phyloP scores from a whole-genome alignment of 371 early-diverging fungal genomes.

The Apophysomyces trapeziformis region DNA sequence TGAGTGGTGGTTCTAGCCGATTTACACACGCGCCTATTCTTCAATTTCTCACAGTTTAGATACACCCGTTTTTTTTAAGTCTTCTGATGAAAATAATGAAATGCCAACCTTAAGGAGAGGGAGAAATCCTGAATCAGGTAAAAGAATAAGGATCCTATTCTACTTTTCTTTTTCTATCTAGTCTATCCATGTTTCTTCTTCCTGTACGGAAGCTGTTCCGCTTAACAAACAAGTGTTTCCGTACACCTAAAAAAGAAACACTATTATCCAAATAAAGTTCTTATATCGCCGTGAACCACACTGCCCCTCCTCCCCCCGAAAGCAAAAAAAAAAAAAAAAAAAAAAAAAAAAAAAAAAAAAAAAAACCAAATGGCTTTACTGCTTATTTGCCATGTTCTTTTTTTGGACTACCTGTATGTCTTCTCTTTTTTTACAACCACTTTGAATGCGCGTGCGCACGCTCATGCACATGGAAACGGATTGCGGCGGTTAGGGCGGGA shows the following conservation, averaged over 20 bases:
- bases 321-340: no score
- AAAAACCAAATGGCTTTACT: no score
- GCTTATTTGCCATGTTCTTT: not conserved
- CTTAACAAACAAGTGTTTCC: not conserved
- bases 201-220: not conserved
- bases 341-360: no score
- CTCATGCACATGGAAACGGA: not conserved
- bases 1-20: not conserved
- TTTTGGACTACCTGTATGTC: not conserved
- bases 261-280: not conserved
- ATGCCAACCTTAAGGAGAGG: not conserved
- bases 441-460: not conserved
- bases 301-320: no score
- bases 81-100: not conserved
- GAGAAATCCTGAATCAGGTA: not conserved
- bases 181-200: not conserved
- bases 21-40: not conserved
- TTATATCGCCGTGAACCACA: not conserved
- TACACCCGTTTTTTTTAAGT: not conserved
- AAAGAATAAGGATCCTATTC: not conserved
- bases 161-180: no score
- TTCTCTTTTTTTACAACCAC: not conserved
- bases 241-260: not conserved
- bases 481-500: not conserved
- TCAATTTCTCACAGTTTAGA: not conserved